Evolutionary conservation across 805 yeast genomes (phyloP).

Genomic region (Metschnikowia reukaufii): DNA sequence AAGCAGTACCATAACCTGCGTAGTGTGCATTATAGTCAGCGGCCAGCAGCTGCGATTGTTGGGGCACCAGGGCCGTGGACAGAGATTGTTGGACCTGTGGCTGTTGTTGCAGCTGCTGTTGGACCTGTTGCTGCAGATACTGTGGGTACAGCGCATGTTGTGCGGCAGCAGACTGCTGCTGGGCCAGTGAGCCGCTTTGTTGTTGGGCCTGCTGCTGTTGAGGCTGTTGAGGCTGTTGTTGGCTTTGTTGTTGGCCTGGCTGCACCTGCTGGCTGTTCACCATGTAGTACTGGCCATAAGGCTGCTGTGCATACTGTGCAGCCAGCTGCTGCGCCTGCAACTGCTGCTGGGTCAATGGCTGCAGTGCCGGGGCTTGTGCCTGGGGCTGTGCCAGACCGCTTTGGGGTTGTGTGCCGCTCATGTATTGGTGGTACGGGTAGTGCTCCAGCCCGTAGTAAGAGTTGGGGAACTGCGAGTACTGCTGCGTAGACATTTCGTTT

Average conservation of each 20-base stretch:
- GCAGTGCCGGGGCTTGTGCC: constrained; percentile 13
- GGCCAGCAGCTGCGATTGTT: constrained; percentile 11
- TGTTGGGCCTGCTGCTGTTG: constrained; percentile 7
- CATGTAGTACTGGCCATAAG: constrained; percentile 22
- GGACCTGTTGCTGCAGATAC: constrained; percentile 8
- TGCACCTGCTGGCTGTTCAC: constrained; percentile 19
- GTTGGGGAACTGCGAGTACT: constrained; percentile 21
- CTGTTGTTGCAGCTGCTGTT: too few species aligned
- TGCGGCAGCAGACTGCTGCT: constrained; percentile 6
- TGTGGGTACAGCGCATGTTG: constrained; percentile 12
- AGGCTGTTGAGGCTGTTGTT: constrained; percentile 2
- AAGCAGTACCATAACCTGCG: constrained; percentile 16
- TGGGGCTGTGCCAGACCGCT: constrained; percentile 15
- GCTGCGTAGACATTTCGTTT: constrained; percentile 21
- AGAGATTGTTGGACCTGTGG: constrained; percentile 8
- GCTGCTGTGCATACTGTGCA: constrained; percentile 21
- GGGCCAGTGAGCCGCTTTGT: constrained; percentile 6
- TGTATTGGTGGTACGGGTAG: constrained; percentile 23
- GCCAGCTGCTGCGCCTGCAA: constrained; percentile 15
- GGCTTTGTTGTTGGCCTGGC: constrained; percentile 15
- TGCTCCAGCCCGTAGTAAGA: constrained; percentile 25
- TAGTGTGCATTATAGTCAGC: constrained; percentile 20
- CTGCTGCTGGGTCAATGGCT: constrained; percentile 12
- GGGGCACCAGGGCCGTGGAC: too few species aligned
- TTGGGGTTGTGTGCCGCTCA: constrained; percentile 20